Base-by-base conservation (phyloP, 202 grass and related monocot species). In the Zizania palustris region DNA sequence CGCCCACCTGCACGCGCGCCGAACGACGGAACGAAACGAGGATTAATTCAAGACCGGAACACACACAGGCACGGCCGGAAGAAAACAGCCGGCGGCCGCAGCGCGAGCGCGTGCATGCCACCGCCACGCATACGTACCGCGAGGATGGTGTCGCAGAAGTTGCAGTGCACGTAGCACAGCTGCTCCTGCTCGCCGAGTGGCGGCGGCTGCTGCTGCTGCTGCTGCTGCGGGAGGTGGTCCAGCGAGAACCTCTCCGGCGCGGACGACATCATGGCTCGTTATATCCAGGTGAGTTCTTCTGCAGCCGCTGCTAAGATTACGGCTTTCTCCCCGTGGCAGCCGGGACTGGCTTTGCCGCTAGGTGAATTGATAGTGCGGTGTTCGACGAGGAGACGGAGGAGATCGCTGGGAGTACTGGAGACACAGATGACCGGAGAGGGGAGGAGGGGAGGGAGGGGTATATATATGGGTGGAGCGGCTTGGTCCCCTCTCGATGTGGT, bases 121-220 rank as follows among this genome's bases (percentile, higher is more conserved):
- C n/a, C 49, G 49, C 28, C 14, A 15, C 15, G 51, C 8, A 7
- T 8, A 65, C 45, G 62, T 83, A 93, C 91, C 67, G 83, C 91
- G 76, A 93, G 91, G 72, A 90, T 87, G 75, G 91, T 93, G 76
- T 93, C 88, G 82, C 91, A 93, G 81, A 86, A 88, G 73, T 84
- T 90, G 85, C 91, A 93, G 85, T 93, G 80, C 62, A 93, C 91
- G 88, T 93, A 93, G 91, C 91, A 93, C 76, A 93, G 85, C 67
- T 88, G 88, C 88, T 90, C 91, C 79, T 89, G 74, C 76, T 89
- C 75, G 38, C 71, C 18, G 5, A 64, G n/a, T 34, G 80, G 16
- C 56, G 43, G 63, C 82, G 59, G 66, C 53, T 49, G 83, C 59
- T 85, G 83, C 77, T 84, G n/a, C 28, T 28, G 83, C 60, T 86